Conservation (phyloP, 768 basidiomycete genomes). For the Calocera viscosa region DNA sequence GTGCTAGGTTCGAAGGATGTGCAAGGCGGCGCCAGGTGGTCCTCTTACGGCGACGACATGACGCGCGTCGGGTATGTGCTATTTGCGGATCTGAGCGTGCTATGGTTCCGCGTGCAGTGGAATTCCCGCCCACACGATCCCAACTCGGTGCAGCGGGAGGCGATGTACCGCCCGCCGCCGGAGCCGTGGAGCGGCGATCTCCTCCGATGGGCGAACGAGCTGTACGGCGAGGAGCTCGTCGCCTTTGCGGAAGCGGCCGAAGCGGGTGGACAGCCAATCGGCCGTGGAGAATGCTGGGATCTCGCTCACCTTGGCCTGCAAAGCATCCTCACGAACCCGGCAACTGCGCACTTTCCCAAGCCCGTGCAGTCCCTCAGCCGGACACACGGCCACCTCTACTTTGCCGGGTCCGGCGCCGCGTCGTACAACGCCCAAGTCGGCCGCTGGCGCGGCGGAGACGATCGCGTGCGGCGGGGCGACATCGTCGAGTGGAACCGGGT, state of each 20-base stretch:
- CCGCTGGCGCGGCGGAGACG: slow-evolving; percentile 42
- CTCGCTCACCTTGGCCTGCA: slow-evolving; percentile 40
- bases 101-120: slow-evolving; percentile 37
- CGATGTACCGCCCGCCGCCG: slow-evolving; percentile 33
- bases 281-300: slow-evolving; percentile 49
- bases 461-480: slow-evolving; percentile 41
- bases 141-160: slow-evolving; percentile 31
- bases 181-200: slow-evolving; percentile 25
- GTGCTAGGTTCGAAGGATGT: slow-evolving; percentile 17
- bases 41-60: slow-evolving; percentile 23
- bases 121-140: slow-evolving; percentile 18
- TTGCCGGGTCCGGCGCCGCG: slow-evolving; percentile 28
- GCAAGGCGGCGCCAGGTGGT: not conserved
- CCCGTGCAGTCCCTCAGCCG: slow-evolving; percentile 39
- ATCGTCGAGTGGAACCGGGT: slow-evolving; percentile 43
- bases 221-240: slow-evolving; percentile 40
- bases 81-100: slow-evolving; percentile 40
- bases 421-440: slow-evolving; percentile 30
- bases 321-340: slow-evolving; percentile 24
- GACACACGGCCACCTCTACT: slow-evolving; percentile 47
- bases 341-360: slow-evolving; percentile 33
- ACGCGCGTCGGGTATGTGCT: slow-evolving; percentile 31
- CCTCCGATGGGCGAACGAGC: slow-evolving; percentile 35
- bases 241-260: slow-evolving; percentile 38
- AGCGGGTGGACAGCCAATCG: slow-evolving; percentile 34